phyloP scores from a whole-genome alignment of 2,329 filamentous ascomycete genomes.

The Colletotrichum musicola region DNA sequence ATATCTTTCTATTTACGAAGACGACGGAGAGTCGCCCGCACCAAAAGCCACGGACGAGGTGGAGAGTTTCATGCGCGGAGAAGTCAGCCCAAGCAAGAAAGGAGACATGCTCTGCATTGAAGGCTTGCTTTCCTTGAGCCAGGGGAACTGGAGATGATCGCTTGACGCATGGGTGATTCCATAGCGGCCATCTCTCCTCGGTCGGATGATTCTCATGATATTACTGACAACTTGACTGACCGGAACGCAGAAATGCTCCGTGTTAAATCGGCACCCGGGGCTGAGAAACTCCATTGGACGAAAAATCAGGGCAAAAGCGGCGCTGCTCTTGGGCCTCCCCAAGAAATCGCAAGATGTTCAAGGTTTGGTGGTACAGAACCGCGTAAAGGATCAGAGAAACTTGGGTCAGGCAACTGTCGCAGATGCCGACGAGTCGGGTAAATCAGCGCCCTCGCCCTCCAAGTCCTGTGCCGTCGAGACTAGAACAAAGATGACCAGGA shows the following conservation, averaged over 20 bases:
- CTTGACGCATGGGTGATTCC: constrained; percentile 17
- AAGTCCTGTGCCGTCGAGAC: too few species aligned
- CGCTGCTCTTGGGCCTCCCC: too few species aligned
- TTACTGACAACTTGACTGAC: background rate
- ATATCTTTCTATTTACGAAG: constrained; percentile 66
- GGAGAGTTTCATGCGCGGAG: constrained; percentile 78
- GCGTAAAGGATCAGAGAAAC: too few species aligned
- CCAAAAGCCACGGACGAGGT: constrained; percentile 68
- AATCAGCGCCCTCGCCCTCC: too few species aligned
- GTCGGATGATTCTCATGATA: background rate
- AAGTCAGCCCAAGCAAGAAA: constrained; percentile 77
- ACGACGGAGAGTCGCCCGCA: constrained; percentile 49
- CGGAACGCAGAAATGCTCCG: background rate
- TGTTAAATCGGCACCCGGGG: too few species aligned
- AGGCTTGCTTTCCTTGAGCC: constrained; percentile 87
- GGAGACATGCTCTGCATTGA: constrained; percentile 90
- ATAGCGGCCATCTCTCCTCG: background rate
- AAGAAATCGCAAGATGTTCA: too few species aligned
- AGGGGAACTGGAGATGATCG: constrained; percentile 85
- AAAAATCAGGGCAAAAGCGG: too few species aligned
- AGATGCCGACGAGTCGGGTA: too few species aligned
- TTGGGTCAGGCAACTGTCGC: too few species aligned
- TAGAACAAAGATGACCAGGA: too few species aligned
- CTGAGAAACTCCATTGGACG: too few species aligned
- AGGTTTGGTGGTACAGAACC: too few species aligned